Evolutionary conservation across 257 asterid genomes (phyloP).

Genomic region (Sherardia arvensis): DNA sequence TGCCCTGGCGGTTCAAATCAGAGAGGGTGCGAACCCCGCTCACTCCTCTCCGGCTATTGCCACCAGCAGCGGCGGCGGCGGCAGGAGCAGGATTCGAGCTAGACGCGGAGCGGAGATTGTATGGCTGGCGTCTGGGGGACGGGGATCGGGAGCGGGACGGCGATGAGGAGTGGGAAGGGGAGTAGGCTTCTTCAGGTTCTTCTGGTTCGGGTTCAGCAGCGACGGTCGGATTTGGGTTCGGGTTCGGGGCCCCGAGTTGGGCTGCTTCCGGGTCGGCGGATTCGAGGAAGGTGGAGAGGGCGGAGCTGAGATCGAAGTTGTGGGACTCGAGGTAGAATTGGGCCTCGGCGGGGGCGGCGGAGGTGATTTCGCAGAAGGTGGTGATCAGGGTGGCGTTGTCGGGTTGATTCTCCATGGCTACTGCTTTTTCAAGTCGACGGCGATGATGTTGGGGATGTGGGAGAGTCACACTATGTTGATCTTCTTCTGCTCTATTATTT

Average conservation of each 20-base stretch:
- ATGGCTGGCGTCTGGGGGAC: constrained; percentile 33
- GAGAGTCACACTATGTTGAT: neutral
- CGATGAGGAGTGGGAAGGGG: constrained; percentile 30
- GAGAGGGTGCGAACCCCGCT: constrained; percentile 49
- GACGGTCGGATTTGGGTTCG: too few species aligned
- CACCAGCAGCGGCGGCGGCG: constrained; percentile 12
- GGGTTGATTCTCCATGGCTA: constrained; percentile 22
- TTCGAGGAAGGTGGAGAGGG: constrained; percentile 77
- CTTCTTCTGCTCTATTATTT: neutral
- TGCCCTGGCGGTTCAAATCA: constrained; percentile 57
- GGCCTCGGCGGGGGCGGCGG: constrained; percentile 58
- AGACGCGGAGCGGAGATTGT: constrained; percentile 37
- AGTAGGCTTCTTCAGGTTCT: too few species aligned
- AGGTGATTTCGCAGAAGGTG: constrained; percentile 68
- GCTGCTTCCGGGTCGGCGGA: constrained; percentile 13
- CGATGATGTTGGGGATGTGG: neutral
- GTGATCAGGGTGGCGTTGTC: constrained; percentile 28
- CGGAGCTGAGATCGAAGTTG: constrained; percentile 75
- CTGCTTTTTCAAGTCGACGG: neutral
- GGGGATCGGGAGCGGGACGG: constrained; percentile 35
- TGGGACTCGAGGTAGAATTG: constrained; percentile 77
- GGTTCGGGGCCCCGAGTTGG: constrained; percentile 3
- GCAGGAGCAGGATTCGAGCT: constrained; percentile 15
- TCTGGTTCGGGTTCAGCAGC: neutral
- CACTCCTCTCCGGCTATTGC: constrained; percentile 19